phyloP scores from a whole-genome alignment of 2,329 filamentous ascomycete genomes.

The Clonostachys chloroleuca region DNA sequence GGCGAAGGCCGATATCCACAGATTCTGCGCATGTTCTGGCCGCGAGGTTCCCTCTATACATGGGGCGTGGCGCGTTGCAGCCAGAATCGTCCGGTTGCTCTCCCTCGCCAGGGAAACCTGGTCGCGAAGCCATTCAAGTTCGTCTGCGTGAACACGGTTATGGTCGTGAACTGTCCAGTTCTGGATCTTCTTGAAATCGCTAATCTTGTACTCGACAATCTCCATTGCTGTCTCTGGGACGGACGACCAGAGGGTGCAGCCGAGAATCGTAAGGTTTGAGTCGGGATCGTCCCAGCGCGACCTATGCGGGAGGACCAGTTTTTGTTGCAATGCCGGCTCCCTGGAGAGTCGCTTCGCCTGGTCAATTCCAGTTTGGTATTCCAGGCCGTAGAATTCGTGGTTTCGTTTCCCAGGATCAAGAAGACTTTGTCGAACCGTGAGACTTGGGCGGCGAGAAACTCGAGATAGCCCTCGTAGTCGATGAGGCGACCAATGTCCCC shows the following conservation, averaged over 20 bases:
- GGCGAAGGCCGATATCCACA: constrained; percentile 45
- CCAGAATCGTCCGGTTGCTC: constrained; percentile 25
- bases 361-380: constrained; percentile 26
- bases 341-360: constrained; percentile 26
- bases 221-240: constrained; percentile 27
- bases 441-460: constrained; percentile 36
- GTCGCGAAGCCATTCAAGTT: constrained; percentile 43
- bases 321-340: constrained; percentile 28
- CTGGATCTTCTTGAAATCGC: constrained; percentile 49
- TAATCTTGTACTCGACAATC: constrained; percentile 36
- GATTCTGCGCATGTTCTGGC: constrained; percentile 39
- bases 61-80: constrained; percentile 56
- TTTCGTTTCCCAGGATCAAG: constrained; percentile 48
- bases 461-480: constrained; percentile 37
- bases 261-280: constrained; percentile 40
- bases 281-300: constrained; percentile 10
- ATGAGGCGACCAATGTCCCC: constrained; percentile 46
- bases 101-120: constrained; percentile 19
- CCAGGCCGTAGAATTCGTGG: constrained; percentile 47
- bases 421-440: constrained; percentile 37
- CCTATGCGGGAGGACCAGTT: constrained; percentile 37
- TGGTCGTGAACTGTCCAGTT: constrained; percentile 45
- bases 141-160: constrained; percentile 39
- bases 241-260: constrained; percentile 53
- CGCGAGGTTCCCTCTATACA: constrained; percentile 39